phyloP scores from a whole-genome alignment of 495 filamentous ascomycete species.

The Podospora pseudopauciseta region DNA sequence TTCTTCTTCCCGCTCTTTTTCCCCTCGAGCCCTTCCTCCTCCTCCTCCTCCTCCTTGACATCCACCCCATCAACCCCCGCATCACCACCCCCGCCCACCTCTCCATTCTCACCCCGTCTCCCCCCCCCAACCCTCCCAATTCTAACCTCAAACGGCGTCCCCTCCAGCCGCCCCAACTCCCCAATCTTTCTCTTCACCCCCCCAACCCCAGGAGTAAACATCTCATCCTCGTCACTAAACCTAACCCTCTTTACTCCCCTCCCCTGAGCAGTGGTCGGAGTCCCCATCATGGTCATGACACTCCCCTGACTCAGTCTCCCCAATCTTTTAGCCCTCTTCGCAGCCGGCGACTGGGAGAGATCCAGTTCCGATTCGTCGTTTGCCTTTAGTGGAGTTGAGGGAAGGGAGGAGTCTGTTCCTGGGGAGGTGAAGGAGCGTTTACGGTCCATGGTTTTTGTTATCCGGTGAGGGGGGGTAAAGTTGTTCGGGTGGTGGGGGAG shows the following conservation, averaged over 20 bases:
- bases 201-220: too few species aligned
- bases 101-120: too few species aligned
- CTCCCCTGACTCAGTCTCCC: neutral
- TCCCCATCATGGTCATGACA: neutral
- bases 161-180: neutral
- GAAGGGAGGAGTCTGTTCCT: neutral
- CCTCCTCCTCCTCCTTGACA: neutral
- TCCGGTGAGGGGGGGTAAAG: too few species aligned
- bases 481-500: too few species aligned
- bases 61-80: neutral
- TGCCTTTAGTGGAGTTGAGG: neutral
- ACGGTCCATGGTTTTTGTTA: neutral
- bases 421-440: neutral
- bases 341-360: slow-evolving; percentile 10
- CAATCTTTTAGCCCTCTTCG: slow-evolving; percentile 14
- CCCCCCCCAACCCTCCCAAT: neutral
- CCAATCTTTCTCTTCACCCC: neutral
- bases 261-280: too few species aligned
- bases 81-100: too few species aligned
- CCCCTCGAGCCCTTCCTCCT: neutral
- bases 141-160: neutral
- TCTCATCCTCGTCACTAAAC: neutral
- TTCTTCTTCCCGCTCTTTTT: neutral
- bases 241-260: neutral
- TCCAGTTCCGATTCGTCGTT: neutral